A percentile compares a stretch with the other conserved stretches of the same genome.
These are phyloP conservation scores for Ascochyta fabae DNA, from an alignment of 2,329 filamentous ascomycete species.

Conservation along the genomic window DNA sequence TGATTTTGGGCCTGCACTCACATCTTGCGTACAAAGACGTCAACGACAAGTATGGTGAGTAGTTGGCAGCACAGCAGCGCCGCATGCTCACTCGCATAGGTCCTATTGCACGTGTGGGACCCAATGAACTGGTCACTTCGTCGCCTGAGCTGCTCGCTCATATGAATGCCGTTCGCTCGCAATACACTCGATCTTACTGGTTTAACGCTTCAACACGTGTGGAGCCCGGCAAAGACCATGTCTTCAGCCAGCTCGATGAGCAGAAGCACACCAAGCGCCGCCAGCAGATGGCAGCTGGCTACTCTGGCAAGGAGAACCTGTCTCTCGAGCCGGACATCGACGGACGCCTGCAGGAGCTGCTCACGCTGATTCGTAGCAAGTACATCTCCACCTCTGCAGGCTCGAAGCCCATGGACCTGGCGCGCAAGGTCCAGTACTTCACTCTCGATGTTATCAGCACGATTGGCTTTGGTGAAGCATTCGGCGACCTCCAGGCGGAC, in stretches of 20 bases:
- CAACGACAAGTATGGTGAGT: conserved; percentile 34
- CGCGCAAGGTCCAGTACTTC: conserved; percentile 57
- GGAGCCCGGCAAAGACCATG: conserved; percentile 58
- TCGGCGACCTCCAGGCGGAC: conserved; percentile 58
- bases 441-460: conserved; percentile 62
- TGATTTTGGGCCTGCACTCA: conserved; percentile 21
- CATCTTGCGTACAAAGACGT: conserved; percentile 31
- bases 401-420: conserved; percentile 51
- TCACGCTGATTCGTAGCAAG: conserved; percentile 56
- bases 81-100: conserved; percentile 28
- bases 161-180: conserved; percentile 49
- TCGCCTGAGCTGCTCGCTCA: conserved; percentile 55
- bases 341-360: conserved; percentile 51
- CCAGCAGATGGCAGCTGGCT: conserved; percentile 59
- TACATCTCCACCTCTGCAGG: conserved; percentile 39
- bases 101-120: conserved; percentile 52
- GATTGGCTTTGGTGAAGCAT: conserved; percentile 58
- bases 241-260: conserved; percentile 58
- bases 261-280: conserved; percentile 50
- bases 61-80: neutral
- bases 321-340: conserved; percentile 59
- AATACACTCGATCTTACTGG: conserved; percentile 47
- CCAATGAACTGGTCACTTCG: conserved; percentile 56
- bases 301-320: conserved; percentile 60
- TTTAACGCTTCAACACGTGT: conserved; percentile 50